Conservation (phyloP, 441 rosid genomes). For the Flueggea neowawraea region DNA sequence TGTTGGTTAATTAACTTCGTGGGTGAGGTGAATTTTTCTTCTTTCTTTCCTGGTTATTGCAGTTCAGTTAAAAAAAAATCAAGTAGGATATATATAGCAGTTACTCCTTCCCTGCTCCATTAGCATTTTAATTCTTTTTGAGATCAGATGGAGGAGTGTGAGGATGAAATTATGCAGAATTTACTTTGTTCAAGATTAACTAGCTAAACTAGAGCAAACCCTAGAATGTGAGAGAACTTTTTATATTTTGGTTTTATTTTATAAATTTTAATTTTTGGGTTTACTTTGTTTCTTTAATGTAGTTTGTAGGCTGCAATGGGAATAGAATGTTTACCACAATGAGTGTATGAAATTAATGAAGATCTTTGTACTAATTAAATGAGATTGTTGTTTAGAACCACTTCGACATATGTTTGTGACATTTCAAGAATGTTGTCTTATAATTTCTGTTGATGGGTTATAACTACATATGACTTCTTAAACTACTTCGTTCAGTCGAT, state of each 20-base stretch:
- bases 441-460: no score
- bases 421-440: no score
- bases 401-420: not conserved
- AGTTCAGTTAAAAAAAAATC: conserved; percentile 24
- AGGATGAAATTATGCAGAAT: conserved; percentile 5
- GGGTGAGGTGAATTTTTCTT: conserved; percentile 27
- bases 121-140: conserved; percentile 3
- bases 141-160: conserved; percentile 14
- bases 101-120: conserved; percentile 17
- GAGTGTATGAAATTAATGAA: conserved; percentile 25
- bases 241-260: not conserved
- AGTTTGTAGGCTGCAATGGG: conserved; percentile 21
- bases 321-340: conserved; percentile 20
- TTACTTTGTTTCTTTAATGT: conserved; percentile 6
- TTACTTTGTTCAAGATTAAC: conserved; percentile 14
- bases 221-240: conserved; percentile 25
- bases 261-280: not conserved
- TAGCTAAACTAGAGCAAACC: conserved; percentile 23
- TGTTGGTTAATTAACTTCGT: conserved; percentile 17
- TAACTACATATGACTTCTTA: no score
- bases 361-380: conserved; percentile 8
- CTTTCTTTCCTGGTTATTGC: conserved; percentile 15
- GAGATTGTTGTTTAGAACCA: not conserved
- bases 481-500: no score
- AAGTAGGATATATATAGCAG: not conserved